Conservation (phyloP, 192 early-diverging fungal genomes). For the Podochytrium sp. region DNA sequence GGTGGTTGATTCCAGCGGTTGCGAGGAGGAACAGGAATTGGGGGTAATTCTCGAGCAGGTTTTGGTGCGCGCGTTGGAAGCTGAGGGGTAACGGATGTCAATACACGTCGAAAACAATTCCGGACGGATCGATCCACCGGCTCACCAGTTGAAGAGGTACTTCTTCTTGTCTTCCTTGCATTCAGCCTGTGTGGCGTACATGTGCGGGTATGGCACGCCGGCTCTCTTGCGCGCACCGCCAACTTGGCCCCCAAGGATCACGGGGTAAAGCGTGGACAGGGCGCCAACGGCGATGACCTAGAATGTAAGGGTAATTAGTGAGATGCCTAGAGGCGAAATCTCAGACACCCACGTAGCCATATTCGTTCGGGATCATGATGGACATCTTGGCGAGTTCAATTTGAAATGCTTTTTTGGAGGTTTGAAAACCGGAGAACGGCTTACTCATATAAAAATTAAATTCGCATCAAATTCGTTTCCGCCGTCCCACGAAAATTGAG, state of each 20-base stretch:
- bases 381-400: too few relatives aligned
- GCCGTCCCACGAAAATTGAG: too few relatives aligned
- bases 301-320: too few relatives aligned
- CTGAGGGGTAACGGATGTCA: not conserved
- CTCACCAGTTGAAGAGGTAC: conserved; percentile 70
- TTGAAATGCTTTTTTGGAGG: too few relatives aligned
- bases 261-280: not conserved
- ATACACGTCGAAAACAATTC: not conserved
- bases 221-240: conserved; percentile 64
- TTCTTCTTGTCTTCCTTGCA: conserved; percentile 64
- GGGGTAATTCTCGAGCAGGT: conserved; percentile 69
- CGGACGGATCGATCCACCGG: too few relatives aligned
- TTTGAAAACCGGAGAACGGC: too few relatives aligned
- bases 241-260: conserved; percentile 52
- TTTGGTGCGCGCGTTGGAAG: conserved; percentile 59
- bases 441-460: too few relatives aligned
- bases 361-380: too few relatives aligned
- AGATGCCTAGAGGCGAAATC: too few relatives aligned
- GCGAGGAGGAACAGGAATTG: conserved; percentile 56
- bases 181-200: conserved; percentile 10
- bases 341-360: too few relatives aligned
- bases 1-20: conserved; percentile 58
- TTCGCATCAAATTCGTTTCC: too few relatives aligned
- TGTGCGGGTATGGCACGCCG: conserved; percentile 66
- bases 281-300: conserved; percentile 6